These are phyloP conservation scores for Trichoderma semiorbis DNA, from an alignment of 2,329 filamentous ascomycete species.

Conservation along the genomic window DNA sequence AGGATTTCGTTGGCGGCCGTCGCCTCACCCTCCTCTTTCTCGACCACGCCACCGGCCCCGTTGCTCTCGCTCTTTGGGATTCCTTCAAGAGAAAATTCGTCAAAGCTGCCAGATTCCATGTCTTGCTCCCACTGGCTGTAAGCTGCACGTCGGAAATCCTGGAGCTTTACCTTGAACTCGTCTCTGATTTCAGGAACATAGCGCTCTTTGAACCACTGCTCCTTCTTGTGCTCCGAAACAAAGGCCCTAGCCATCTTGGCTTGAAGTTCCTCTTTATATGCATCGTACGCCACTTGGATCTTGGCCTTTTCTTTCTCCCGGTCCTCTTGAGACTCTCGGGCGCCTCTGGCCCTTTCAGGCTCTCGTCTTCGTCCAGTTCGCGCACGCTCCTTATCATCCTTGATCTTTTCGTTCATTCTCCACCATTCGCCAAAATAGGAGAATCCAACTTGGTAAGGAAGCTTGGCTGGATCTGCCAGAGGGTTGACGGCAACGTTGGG, in stretches of 20 bases:
- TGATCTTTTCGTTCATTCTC: constrained; percentile 76
- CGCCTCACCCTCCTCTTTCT: constrained; percentile 94
- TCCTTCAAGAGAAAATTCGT: constrained; percentile 91
- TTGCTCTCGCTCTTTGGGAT: constrained; percentile 92
- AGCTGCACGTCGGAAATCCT: constrained; percentile 72
- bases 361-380: constrained; percentile 67
- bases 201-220: constrained; percentile 97
- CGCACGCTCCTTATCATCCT: constrained; percentile 72
- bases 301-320: constrained; percentile 74
- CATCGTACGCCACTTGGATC: constrained; percentile 68
- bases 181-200: constrained; percentile 83
- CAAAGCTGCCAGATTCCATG: constrained; percentile 78
- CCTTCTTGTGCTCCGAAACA: constrained; percentile 85
- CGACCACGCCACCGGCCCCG: constrained; percentile 75
- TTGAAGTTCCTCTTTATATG: constrained; percentile 66
- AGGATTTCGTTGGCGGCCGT: constrained; percentile 89
- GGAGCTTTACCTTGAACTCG: constrained; percentile 69
- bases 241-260: constrained; percentile 83
- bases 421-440: constrained; percentile 87
- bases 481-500: constrained; percentile 56
- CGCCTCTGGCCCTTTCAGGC: constrained; percentile 58
- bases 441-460: constrained; percentile 79
- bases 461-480: constrained; percentile 65
- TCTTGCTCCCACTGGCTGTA: constrained; percentile 90
- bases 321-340: constrained; percentile 67